Conservation (phyloP, 2,329 filamentous ascomycete species). For the Trichoderma afroharzianum region DNA sequence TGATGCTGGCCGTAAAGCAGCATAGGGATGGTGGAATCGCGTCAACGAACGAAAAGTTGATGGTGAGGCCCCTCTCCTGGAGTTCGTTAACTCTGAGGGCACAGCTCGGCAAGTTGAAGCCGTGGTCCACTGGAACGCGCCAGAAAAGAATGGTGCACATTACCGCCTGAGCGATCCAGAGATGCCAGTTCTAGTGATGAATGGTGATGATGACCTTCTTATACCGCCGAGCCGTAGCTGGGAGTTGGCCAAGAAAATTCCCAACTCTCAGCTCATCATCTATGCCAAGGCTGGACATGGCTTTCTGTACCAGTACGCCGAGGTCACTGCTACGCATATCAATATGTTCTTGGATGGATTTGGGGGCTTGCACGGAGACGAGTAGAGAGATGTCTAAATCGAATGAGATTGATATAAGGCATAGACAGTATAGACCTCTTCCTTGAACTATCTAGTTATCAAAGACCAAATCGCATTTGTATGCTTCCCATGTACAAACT, state of each 20-base stretch:
- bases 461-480: background rate
- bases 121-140: background rate
- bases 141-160: slow-evolving; percentile 19
- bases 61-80: background rate
- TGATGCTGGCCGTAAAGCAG: background rate
- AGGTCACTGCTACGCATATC: background rate
- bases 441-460: background rate
- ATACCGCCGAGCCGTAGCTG: background rate
- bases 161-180: slow-evolving; percentile 30
- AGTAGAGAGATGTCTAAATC: background rate
- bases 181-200: slow-evolving; percentile 36
- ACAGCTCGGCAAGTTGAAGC: background rate
- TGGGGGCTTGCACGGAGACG: background rate
- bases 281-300: slow-evolving; percentile 35
- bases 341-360: background rate
- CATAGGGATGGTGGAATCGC: background rate
- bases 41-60: background rate
- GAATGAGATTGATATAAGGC: background rate
- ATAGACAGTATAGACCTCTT: background rate
- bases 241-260: background rate
- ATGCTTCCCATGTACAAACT: background rate
- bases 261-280: slow-evolving; percentile 30
- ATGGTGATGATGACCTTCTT: slow-evolving; percentile 28
- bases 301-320: slow-evolving; percentile 33
- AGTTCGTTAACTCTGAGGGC: background rate